Evolutionary conservation across 345 rosid species (phyloP), one percentile per base, ranked within the genome.

Genomic region (Pugionium cornutum): DNA sequence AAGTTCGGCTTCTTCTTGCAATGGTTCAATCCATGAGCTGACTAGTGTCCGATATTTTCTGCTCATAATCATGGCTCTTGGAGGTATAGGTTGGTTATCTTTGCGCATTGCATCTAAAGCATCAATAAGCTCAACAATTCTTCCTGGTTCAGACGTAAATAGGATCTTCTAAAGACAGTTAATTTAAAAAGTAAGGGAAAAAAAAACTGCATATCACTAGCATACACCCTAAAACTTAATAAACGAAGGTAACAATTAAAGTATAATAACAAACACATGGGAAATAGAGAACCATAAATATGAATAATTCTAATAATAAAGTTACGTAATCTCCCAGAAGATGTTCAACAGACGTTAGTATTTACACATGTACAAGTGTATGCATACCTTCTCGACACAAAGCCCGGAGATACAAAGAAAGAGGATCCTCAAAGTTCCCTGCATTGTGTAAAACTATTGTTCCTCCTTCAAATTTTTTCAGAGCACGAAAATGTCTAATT

Each of bases 21-120:
- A 78, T 70, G 98, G 98, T 75, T 92, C 96, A 52, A 92, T 92
- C 98, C 98, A 92, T 2, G 96, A 92, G 83, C 98, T 92, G 76
- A 88, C 97, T 70, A 89, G 66, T 41, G 98, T 84, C 30, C 96
- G 87, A 66, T 92, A 92, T 72, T 89, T 92, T 84, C 89, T 86
- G 82, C 88, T 89, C 78, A 89, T 75, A 64, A 89, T 86, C 98
- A 88, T 92, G 68, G 94, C 97, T 76, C 97, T 78, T 43, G 89
- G 84, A 64, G 98, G 92, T 69, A 92, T 86, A 41, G 85, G 82
- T 80, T 84, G 94, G 69, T 78, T 80, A 79, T 92, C 94, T 81
- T 79, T 85, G 62, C 67, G 84, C 96, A 92, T 86, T 42, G 90
- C 87, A 68, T 92, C 88, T 61, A 92, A 84, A 70, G 96, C 98